Conservation (phyloP, 768 basidiomycete species). For the Amanita exitialis region DNA sequence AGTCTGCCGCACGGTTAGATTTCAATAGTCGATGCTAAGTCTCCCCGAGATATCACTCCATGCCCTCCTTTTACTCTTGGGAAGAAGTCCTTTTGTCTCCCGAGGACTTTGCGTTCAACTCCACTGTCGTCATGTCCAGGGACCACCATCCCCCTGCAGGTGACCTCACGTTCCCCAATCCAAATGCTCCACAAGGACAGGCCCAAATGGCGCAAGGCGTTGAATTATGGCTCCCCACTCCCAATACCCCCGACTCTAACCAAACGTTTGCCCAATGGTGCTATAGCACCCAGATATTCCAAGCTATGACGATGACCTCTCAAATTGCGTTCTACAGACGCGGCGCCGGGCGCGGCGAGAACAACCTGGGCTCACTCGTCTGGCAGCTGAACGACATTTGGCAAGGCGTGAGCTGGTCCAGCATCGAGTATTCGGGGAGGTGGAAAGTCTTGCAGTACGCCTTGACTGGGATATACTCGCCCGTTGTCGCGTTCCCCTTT, state of each 20-base stretch:
- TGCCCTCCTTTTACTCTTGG: conserved; percentile 56
- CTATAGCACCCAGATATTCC: conserved; percentile 54
- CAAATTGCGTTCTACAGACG: conserved; percentile 50
- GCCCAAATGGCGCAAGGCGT: conserved; percentile 41
- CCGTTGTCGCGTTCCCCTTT: conserved; percentile 44
- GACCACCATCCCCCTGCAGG: conserved; percentile 50
- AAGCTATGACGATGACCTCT: conserved; percentile 48
- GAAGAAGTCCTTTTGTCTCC: conserved; percentile 41
- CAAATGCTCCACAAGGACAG: conserved; percentile 43
- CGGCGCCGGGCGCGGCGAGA: conserved; percentile 47
- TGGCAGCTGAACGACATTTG: conserved; percentile 57
- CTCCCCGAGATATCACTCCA: conserved; percentile 41
- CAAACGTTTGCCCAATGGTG: conserved; percentile 58
- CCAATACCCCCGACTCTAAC: conserved; percentile 35
- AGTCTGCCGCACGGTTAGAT: conserved; percentile 4
- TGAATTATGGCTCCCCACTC: conserved; percentile 45
- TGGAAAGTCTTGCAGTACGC: conserved; percentile 54
- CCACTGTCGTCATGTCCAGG: conserved; percentile 42
- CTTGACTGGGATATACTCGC: conserved; percentile 31
- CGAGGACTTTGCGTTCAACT: conserved; percentile 48
- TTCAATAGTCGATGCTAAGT: neutral
- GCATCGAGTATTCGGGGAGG: conserved; percentile 45
- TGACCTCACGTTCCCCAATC: conserved; percentile 41
- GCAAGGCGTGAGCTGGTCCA: conserved; percentile 48
- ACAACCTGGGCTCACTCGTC: conserved; percentile 47